phyloP scores from a whole-genome alignment of 169 alveolate genomes.

The Miamiensis avidus region DNA sequence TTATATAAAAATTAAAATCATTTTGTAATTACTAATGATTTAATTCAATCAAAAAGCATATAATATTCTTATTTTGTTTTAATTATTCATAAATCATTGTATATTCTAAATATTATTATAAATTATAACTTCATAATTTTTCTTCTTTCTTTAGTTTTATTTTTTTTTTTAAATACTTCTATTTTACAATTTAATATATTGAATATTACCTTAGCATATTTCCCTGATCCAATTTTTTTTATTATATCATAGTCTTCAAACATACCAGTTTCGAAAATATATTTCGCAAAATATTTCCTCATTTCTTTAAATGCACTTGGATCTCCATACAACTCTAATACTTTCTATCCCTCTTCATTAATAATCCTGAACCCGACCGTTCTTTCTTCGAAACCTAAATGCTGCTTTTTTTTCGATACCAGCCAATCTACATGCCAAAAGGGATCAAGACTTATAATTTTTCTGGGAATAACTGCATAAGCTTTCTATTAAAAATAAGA shows the following conservation, averaged over 20 bases:
- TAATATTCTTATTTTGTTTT: too few relatives aligned
- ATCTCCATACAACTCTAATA: not conserved
- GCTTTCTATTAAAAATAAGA: not conserved
- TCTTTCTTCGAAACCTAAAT: not conserved
- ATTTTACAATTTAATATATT: too few relatives aligned
- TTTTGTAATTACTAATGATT: too few relatives aligned
- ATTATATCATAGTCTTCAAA: not conserved
- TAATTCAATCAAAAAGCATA: too few relatives aligned
- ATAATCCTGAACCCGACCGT: not conserved
- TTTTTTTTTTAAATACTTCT: too few relatives aligned
- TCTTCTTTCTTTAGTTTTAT: too few relatives aligned
- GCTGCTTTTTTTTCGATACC: not conserved
- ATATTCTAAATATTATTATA: too few relatives aligned
- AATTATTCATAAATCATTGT: too few relatives aligned
- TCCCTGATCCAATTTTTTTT: not conserved
- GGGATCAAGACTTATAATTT: not conserved
- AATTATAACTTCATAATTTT: too few relatives aligned
- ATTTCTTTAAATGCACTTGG: not conserved
- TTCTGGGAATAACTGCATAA: not conserved
- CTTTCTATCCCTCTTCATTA: not conserved
- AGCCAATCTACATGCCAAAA: not conserved
- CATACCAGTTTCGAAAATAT: not conserved
- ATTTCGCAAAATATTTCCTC: not conserved
- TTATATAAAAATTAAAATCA: too few relatives aligned
- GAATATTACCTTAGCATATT: constrained; percentile 4